Conservation (phyloP, 345 rosid genomes). For the Corchorus capsularis region DNA sequence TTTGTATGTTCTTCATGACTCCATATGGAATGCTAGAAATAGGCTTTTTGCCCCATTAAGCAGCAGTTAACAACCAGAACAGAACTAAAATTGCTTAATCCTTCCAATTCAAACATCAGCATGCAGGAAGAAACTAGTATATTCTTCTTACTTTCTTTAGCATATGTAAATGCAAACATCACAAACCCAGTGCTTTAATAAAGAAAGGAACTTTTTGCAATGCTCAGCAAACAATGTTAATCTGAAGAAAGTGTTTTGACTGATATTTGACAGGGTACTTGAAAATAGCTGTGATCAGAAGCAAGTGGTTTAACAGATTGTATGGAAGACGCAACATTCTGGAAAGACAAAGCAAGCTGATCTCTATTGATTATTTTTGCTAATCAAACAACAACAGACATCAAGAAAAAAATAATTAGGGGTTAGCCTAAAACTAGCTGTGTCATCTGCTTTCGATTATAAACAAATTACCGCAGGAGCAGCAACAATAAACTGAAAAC, state of each 20-base stretch:
- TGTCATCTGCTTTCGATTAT: slow-evolving; percentile 18
- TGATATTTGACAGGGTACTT: not conserved
- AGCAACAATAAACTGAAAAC: not conserved
- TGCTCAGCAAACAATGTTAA: not conserved
- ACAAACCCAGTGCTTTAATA: not conserved
- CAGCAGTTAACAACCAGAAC: too few relatives aligned
- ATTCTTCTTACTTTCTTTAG: not conserved
- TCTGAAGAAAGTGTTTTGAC: not conserved
- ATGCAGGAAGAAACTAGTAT: not conserved
- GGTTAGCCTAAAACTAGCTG: slow-evolving; percentile 34
- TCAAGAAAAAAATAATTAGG: slow-evolving; percentile 24
- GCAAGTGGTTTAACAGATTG: not conserved
- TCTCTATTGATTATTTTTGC: slow-evolving; percentile 10
- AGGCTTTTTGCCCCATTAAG: too few relatives aligned
- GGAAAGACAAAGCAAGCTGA: not conserved
- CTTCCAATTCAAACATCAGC: not conserved
- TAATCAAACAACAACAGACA: slow-evolving; percentile 19
- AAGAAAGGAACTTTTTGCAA: slow-evolving; percentile 1
- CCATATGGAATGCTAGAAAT: too few relatives aligned
- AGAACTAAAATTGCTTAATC: not conserved
- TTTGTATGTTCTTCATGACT: too few relatives aligned
- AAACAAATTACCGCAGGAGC: slow-evolving; percentile 30
- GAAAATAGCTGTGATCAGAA: not conserved
- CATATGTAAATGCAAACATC: not conserved
- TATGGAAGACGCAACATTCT: not conserved